Base-by-base conservation (phyloP, 768 basidiomycete genomes). In the Russula vinacea region DNA sequence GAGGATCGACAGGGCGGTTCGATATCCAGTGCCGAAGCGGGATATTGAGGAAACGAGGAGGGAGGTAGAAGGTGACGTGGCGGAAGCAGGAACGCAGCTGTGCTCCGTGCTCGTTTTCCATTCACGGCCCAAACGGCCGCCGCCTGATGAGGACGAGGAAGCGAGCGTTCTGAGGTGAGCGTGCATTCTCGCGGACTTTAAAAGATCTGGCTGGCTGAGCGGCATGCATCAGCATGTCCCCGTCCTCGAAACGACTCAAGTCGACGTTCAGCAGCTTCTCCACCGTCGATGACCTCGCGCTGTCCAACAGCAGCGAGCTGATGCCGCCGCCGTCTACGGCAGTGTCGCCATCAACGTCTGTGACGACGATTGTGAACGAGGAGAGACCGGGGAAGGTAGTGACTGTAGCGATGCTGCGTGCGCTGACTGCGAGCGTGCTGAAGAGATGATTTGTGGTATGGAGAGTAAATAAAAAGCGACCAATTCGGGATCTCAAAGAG, bases 371-470 rank as follows among this genome's bases (percentile, higher is more conserved):
- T 33, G 62, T 42, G 37, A 64, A 54, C 29, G 66, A 61, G 16
- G 64, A 67, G 14, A 62, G 54, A 24, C 39, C 56, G 0, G 56
- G 52, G 16, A 47, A 52, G 44, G 56, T 58, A 19, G 39, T 69
- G 17, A 69, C 68, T 4, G 65, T 67, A 8, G 62, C 66, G 39
- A 69, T 69, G 68, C 68, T 69, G 6, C 68, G 68, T 40, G 62
- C 68, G 6, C 49, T 67, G 50, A 53, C 62, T 17, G 47, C 56
- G 39, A 64, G 60, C 32, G 66, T 67, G 29, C 58, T 68, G 3
- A 58, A 54, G 37, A 65, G 44, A 61, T 19, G 26, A 29, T 29
- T 29, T 29, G 29, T 29, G 29, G 29, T 29, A 29, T n/a, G n/a
- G 29, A 29, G 2, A 26, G 33, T n/a, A n/a, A 13, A n/a, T 14